Percentiles rank a stretch among this genome's conserved stretches.
Conservation (phyloP, 148 eudicot genomes). For the Polygonum aviculare region DNA sequence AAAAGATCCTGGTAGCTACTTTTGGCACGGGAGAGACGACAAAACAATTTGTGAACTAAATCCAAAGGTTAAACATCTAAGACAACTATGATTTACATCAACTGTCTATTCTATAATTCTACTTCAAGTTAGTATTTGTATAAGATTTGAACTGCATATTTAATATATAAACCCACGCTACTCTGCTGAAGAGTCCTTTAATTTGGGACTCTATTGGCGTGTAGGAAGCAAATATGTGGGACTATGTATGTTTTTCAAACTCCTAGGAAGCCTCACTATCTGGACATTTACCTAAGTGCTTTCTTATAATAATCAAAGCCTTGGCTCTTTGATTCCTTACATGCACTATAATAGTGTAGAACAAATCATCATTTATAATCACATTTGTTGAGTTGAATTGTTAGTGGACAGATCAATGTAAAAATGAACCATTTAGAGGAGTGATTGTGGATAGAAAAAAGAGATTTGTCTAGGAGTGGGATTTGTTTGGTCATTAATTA, state of each 20-base stretch:
- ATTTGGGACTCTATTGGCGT: not conserved
- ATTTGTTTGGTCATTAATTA: too few species aligned
- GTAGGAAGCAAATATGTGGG: not conserved
- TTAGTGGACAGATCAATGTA: not conserved
- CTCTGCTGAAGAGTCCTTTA: not conserved
- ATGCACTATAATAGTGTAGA: not conserved
- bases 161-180: not conserved
- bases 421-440: not conserved
- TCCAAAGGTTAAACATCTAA: slow-evolving; percentile 52
- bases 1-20: slow-evolving; percentile 51
- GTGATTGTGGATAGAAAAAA: not conserved
- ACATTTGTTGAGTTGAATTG: not conserved
- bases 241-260: not conserved
- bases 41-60: slow-evolving; percentile 73
- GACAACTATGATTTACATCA: not conserved
- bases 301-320: not conserved
- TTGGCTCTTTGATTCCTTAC: not conserved
- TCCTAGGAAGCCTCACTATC: too few species aligned
- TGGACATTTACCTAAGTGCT: not conserved
- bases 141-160: too few species aligned
- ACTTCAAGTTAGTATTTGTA: not conserved
- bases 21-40: too few species aligned
- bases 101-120: not conserved
- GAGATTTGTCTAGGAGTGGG: too few species aligned
- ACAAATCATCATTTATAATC: not conserved